Evolutionary conservation across 2,329 filamentous ascomycete species (phyloP).

Genomic region (Hypoxylon sp.): DNA sequence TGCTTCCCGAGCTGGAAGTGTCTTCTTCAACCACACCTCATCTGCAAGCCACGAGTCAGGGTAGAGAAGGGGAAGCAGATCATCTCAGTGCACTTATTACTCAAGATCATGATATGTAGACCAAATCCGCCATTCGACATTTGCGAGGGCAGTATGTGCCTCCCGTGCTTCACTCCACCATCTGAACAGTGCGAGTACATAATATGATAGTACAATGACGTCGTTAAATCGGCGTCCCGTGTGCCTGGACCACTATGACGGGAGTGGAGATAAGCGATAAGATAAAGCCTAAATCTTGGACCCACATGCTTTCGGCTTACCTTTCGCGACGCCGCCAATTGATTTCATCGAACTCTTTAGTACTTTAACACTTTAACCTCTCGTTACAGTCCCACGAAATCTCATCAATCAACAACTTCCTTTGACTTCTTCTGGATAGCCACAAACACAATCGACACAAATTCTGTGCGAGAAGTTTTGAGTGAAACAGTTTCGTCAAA

Average conservation of each 20-base stretch:
- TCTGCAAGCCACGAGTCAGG: no score
- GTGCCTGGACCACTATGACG: background rate
- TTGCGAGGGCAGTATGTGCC: no score
- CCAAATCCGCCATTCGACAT: no score
- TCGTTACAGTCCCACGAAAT: background rate
- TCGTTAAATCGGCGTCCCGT: background rate
- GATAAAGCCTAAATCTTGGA: conserved; percentile 11
- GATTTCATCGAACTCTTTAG: conserved; percentile 16
- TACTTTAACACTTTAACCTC: conserved; percentile 16
- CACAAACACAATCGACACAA: background rate
- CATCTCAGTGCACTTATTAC: no score
- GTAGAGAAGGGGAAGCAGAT: no score
- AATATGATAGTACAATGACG: background rate
- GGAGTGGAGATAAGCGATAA: conserved; percentile 17
- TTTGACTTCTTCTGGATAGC: background rate
- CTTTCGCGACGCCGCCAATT: conserved; percentile 17
- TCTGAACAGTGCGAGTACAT: no score
- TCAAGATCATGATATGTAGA: no score
- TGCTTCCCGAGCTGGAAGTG: no score
- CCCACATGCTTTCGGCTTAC: conserved; percentile 24
- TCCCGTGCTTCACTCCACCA: background rate
- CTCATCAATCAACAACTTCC: conserved; percentile 3
- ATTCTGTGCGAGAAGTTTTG: background rate
- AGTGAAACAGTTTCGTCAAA: background rate
- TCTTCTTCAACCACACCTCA: no score